phyloP scores from a whole-genome alignment of 2,329 filamentous ascomycete genomes.

The Ascomycota sp. region DNA sequence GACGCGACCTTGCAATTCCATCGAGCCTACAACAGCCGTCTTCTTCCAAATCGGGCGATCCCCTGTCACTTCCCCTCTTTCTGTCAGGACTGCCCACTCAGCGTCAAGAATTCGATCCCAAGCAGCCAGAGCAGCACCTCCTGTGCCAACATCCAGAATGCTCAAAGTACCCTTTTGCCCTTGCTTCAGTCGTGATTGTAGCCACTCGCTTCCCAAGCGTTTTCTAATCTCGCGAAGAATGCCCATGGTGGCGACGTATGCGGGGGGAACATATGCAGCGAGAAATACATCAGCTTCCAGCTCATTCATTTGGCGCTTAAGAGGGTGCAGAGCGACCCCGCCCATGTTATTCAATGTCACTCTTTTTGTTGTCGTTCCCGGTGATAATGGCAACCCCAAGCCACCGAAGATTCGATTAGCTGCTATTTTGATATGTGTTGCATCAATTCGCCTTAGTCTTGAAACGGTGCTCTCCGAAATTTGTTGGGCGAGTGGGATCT shows the following conservation, averaged over 20 bases:
- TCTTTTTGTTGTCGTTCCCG: slow-evolving; percentile 36
- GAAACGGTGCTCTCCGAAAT: too few relatives aligned
- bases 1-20: slow-evolving; percentile 50
- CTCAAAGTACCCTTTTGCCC: slow-evolving; percentile 33
- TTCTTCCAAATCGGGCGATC: slow-evolving; percentile 49
- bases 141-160: slow-evolving; percentile 53
- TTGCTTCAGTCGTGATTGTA: slow-evolving; percentile 37
- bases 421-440: slow-evolving; percentile 22
- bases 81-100: slow-evolving; percentile 53
- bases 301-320: slow-evolving; percentile 43
- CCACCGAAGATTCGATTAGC: slow-evolving; percentile 62
- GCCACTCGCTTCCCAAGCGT: slow-evolving; percentile 48
- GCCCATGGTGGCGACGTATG: slow-evolving; percentile 45
- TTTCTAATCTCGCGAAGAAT: slow-evolving; percentile 52
- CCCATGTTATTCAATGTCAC: slow-evolving; percentile 37
- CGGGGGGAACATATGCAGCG: slow-evolving; percentile 43
- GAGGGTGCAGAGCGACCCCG: slow-evolving; percentile 39
- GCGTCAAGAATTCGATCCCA: slow-evolving; percentile 59
- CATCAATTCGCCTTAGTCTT: too few relatives aligned
- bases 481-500: too few relatives aligned
- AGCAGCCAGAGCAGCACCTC: slow-evolving; percentile 49
- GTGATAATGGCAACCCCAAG: slow-evolving; percentile 49
- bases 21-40: slow-evolving; percentile 58
- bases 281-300: slow-evolving; percentile 57
- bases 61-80: slow-evolving; percentile 21